Evolutionary conservation across 495 filamentous ascomycete species (phyloP), one percentile per base, ranked within the genome.

Genomic region (Penicillium desertorum): DNA sequence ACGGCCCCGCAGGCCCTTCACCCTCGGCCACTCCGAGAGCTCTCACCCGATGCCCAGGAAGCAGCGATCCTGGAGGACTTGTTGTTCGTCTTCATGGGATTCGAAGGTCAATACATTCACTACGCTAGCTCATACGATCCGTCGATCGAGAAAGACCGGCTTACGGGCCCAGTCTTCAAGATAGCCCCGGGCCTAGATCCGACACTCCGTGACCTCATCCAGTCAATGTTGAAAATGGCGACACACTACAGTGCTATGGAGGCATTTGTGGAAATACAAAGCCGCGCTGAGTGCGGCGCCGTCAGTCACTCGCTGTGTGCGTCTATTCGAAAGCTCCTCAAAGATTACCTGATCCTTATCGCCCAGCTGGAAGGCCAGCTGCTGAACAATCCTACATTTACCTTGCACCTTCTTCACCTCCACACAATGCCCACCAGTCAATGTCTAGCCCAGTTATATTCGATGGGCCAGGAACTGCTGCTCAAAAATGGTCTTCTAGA

Each of bases 21-120:
- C 45, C 91, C 93, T 3, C 78, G 74, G 56, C 81, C 89, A 23
- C 79, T 98, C 4, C 79, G 84, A 53, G 81, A 88, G 48, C 73
- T 97, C 57, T 82, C 88, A 2, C 72, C 91, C 20, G 87, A 94
- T 56, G 83, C 78, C 8, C 94, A 98, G 67, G 94, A 98, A 72
- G 81, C 82, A 11, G 88, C 85, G 3, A 88, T 98, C 11, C 74
- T 98, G 49, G 92, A 96, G 61, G 94, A 98, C 63, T 73, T 98
- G 20, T 70, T 97, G 34, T 97, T 91, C 69, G 91, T 95, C 4
- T 93, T 97, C 61, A 97, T 98, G 93, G 94, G 94, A n/a, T 95
- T 90, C 59, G 94, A 98, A 73, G 94, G 94, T 27, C 91, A 96
- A 70, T 97, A 97, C 70, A 89, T 98, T 61, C 90, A 92, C 57